These are phyloP conservation scores for Chlorella sp. DNA, from an alignment of 139 green algal genomes.

Conservation along the genomic window DNA sequence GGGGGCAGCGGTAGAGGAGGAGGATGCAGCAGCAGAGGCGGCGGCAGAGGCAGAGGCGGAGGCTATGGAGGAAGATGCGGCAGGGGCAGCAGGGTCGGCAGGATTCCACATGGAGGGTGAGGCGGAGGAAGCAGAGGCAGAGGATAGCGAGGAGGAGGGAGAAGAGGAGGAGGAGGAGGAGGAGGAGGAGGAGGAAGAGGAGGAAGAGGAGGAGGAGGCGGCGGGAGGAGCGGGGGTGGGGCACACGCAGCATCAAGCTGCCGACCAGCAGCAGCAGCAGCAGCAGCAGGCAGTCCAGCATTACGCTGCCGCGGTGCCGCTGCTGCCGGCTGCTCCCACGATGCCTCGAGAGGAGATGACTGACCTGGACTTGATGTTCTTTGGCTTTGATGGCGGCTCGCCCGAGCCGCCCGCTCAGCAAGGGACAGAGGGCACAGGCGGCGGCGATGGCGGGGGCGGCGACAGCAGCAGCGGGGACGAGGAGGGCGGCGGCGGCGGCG, in stretches of 20 bases:
- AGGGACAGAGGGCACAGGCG: neutral
- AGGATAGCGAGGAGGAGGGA: neutral
- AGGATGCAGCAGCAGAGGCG: neutral
- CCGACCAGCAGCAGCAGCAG: neutral
- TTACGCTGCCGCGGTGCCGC: neutral
- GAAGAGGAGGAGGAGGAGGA: neutral
- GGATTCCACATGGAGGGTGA: neutral
- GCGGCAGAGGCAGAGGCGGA: neutral
- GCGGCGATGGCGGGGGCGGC: neutral
- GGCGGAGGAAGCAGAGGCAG: neutral
- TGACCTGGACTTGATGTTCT: slow-evolving; percentile 16
- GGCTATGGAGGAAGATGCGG: neutral
- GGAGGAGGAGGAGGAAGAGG: slow-evolving; percentile 15
- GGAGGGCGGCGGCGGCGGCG: neutral
- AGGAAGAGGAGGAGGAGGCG: slow-evolving; percentile 1
- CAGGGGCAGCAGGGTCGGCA: neutral
- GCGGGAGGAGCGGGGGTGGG: neutral
- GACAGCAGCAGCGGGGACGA: neutral
- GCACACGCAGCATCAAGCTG: neutral
- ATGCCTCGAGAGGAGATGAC: slow-evolving; percentile 1
- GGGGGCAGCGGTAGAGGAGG: neutral
- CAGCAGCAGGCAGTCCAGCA: neutral
- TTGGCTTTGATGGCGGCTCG: slow-evolving; percentile 13
- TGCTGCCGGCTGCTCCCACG: neutral
- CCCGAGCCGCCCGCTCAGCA: neutral